A percentile compares a stretch with the other conserved stretches of the same genome.
Evolutionary conservation across 495 filamentous ascomycete species (phyloP).

Genomic region (Penicillium mononematosum): DNA sequence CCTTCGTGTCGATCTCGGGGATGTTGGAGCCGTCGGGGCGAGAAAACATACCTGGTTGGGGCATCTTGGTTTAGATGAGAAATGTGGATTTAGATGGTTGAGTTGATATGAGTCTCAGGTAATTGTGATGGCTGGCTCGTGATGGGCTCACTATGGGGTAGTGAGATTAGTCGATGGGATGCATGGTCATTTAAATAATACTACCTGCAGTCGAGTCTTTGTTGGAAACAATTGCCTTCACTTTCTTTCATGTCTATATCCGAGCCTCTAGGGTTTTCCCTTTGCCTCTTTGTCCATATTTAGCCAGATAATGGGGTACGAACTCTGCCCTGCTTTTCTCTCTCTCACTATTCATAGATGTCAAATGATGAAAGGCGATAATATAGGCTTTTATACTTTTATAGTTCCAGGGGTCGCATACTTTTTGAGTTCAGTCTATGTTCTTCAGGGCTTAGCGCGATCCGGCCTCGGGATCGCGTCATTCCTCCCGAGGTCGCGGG

Average conservation of each 20-base stretch:
- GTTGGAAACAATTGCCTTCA: background rate
- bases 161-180: background rate
- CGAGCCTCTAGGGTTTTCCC: background rate
- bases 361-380: background rate
- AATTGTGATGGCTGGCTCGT: background rate
- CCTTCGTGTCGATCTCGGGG: background rate
- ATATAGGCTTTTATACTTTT: background rate
- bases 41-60: conserved; percentile 1
- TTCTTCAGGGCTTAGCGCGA: background rate
- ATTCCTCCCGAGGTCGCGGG: conserved; percentile 5
- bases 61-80: background rate
- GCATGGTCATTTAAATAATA: background rate
- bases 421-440: background rate
- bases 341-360: background rate
- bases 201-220: background rate
- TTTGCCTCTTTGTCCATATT: conserved; percentile 2
- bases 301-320: background rate
- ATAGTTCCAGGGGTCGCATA: background rate
- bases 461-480: conserved; percentile 2
- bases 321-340: background rate
- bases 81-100: background rate
- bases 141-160: background rate
- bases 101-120: background rate
- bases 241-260: background rate
- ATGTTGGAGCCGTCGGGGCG: conserved; percentile 2